These are phyloP conservation scores for Pseudonitzschia multiseries DNA, from an alignment of 108 stramenopile species.

Conservation along the genomic window DNA sequence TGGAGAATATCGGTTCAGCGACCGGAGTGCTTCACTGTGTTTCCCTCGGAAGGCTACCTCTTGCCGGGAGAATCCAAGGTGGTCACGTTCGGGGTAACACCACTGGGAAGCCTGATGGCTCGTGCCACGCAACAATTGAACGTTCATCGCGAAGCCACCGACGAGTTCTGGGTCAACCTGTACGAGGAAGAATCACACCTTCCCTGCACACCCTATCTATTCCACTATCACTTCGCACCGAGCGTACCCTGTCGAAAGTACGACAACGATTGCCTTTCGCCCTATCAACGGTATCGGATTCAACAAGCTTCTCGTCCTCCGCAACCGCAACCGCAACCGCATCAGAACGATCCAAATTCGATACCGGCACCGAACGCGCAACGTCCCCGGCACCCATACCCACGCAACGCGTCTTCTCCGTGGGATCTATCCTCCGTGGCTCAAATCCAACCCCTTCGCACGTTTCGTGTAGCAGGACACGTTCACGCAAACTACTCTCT, in stretches of 20 bases:
- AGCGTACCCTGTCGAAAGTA: slow-evolving; percentile 25
- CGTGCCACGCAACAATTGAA: slow-evolving; percentile 53
- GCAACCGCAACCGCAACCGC: too few relatives aligned
- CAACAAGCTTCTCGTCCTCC: neutral
- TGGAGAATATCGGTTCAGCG: slow-evolving; percentile 61
- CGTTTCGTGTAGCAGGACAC: slow-evolving; percentile 59
- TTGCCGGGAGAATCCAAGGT: slow-evolving; percentile 55
- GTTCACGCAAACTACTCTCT: slow-evolving; percentile 52
- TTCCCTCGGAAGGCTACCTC: slow-evolving; percentile 65
- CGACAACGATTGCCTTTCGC: neutral
- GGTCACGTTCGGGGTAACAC: slow-evolving; percentile 53
- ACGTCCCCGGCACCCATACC: neutral
- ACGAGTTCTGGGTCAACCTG: slow-evolving; percentile 41
- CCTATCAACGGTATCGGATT: neutral
- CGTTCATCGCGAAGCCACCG: slow-evolving; percentile 56
- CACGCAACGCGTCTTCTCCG: slow-evolving; percentile 1
- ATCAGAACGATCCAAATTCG: neutral
- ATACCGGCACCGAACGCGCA: neutral
- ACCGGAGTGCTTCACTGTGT: slow-evolving; percentile 63
- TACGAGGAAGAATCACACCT: slow-evolving; percentile 50
- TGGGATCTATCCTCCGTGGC: slow-evolving; percentile 25
- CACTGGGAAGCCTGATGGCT: slow-evolving; percentile 44
- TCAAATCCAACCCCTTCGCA: slow-evolving; percentile 47
- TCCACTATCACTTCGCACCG: slow-evolving; percentile 65
- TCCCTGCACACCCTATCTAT: slow-evolving; percentile 60